phyloP scores from a whole-genome alignment of 2,329 filamentous ascomycete genomes.

The Monosporascus sp. region DNA sequence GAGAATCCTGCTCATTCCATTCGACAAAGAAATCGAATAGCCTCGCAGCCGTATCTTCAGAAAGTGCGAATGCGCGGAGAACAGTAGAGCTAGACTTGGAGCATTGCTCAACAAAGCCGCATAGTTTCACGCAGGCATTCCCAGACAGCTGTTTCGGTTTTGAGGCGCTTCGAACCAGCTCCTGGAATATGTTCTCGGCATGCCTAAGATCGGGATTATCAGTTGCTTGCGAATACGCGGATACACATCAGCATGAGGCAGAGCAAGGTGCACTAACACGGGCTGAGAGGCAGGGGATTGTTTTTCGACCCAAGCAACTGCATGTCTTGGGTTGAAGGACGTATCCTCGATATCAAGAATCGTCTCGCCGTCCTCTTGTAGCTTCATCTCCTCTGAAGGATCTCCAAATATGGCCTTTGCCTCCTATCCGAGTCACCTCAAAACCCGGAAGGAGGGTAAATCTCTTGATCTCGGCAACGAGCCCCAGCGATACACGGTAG shows the following conservation, averaged over 20 bases:
- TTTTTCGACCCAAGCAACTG: constrained; percentile 24
- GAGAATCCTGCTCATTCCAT: constrained; percentile 62
- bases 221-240: constrained; percentile 7
- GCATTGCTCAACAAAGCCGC: constrained; percentile 57
- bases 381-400: not conserved
- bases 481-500: not conserved
- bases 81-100: constrained; percentile 41
- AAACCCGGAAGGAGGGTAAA: not conserved
- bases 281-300: constrained; percentile 19
- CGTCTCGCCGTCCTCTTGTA: not conserved
- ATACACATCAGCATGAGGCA: not conserved
- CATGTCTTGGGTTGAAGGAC: constrained; percentile 27
- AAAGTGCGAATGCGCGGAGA: constrained; percentile 48
- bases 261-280: constrained; percentile 17
- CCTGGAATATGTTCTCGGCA: constrained; percentile 40
- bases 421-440: not conserved
- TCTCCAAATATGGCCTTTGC: not conserved
- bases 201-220: constrained; percentile 13
- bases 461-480: not conserved
- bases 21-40: constrained; percentile 61
- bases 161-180: constrained; percentile 43
- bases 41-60: constrained; percentile 38
- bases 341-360: constrained; percentile 18
- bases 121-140: constrained; percentile 55
- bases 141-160: constrained; percentile 52